Percentiles rank a stretch among this genome's conserved stretches.
Evolutionary conservation across 2,329 filamentous ascomycete genomes (phyloP).

Genomic region (Neofusicoccum kwambonambiense): DNA sequence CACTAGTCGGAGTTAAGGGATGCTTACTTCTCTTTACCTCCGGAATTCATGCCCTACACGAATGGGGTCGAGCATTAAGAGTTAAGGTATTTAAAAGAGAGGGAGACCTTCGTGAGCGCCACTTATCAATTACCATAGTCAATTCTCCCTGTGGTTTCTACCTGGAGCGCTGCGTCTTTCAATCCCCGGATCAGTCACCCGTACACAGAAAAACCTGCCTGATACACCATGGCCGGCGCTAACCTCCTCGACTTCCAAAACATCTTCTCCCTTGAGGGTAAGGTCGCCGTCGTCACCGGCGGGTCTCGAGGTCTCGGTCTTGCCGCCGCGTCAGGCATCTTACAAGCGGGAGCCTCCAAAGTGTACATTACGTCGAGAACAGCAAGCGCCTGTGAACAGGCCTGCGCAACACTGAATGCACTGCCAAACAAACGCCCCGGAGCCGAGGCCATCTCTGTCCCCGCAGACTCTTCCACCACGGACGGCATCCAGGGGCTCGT

Average conservation of each 20-base stretch:
- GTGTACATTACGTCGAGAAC: conserved; percentile 42
- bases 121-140: too few relatives aligned
- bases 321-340: conserved; percentile 39
- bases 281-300: conserved; percentile 38
- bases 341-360: conserved; percentile 40
- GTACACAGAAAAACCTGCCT: conserved; percentile 1
- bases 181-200: too few relatives aligned
- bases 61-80: too few relatives aligned
- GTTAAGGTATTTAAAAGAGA: too few relatives aligned
- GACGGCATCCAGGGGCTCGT: conserved; percentile 37
- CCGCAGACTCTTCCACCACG: conserved; percentile 38
- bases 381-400: conserved; percentile 36
- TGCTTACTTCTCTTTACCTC: too few relatives aligned
- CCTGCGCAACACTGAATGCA: conserved; percentile 38
- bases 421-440: conserved; percentile 36
- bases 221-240: conserved; percentile 27
- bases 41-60: too few relatives aligned
- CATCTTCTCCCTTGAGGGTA: conserved; percentile 39
- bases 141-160: too few relatives aligned
- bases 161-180: too few relatives aligned
- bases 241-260: conserved; percentile 32
- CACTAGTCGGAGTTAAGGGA: too few relatives aligned
- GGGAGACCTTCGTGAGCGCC: too few relatives aligned
- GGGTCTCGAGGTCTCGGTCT: conserved; percentile 41
- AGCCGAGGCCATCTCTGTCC: conserved; percentile 35